A percentile compares a stretch with the other conserved stretches of the same genome.
phyloP scores from a whole-genome alignment of 495 filamentous ascomycete genomes.

The Hypoxylon rickii region DNA sequence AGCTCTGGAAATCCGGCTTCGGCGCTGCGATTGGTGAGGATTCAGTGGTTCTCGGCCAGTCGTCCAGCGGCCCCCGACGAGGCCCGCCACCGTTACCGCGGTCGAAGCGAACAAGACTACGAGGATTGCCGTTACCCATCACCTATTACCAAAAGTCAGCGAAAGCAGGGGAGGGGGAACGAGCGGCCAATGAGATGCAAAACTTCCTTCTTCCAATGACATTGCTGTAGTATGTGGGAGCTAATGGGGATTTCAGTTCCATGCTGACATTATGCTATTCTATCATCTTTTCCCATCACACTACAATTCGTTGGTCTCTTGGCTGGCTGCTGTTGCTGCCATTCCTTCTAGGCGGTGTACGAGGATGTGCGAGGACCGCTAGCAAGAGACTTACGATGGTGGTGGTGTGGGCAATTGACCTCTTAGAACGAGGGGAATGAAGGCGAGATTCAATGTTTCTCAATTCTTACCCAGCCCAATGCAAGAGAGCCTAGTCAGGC shows the following conservation, averaged over 20 bases:
- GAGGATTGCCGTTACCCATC: not conserved
- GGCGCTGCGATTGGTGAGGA: slow-evolving; percentile 41
- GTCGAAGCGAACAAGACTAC: slow-evolving; percentile 27
- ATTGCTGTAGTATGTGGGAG: slow-evolving; percentile 30
- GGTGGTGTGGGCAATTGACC: slow-evolving; percentile 35
- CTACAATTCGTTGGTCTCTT: slow-evolving; percentile 5
- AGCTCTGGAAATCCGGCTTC: slow-evolving; percentile 25
- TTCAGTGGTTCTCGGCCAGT: slow-evolving; percentile 36
- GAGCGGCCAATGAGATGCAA: slow-evolving; percentile 35
- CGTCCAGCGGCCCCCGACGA: slow-evolving; percentile 33
- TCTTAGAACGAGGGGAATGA: slow-evolving; percentile 25
- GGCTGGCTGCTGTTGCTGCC: slow-evolving; percentile 12
- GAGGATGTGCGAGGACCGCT: too few relatives aligned
- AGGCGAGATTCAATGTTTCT: slow-evolving; percentile 32
- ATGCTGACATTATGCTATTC: slow-evolving; percentile 26
- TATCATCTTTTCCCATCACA: slow-evolving; percentile 30
- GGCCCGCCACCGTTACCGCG: slow-evolving; percentile 6
- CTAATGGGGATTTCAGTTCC: slow-evolving; percentile 37
- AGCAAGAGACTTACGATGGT: slow-evolving; percentile 8
- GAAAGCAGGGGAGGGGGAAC: slow-evolving; percentile 15
- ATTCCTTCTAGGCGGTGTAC: slow-evolving; percentile 29
- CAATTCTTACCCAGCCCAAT: slow-evolving; percentile 38
- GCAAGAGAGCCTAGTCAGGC: slow-evolving; percentile 40
- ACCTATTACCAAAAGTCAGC: slow-evolving; percentile 29
- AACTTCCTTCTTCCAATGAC: slow-evolving; percentile 15